A percentile compares a stretch with the other conserved stretches of the same genome.
Evolutionary conservation across 306 rosid genomes (phyloP).

Genomic region (Neltuma alba): DNA sequence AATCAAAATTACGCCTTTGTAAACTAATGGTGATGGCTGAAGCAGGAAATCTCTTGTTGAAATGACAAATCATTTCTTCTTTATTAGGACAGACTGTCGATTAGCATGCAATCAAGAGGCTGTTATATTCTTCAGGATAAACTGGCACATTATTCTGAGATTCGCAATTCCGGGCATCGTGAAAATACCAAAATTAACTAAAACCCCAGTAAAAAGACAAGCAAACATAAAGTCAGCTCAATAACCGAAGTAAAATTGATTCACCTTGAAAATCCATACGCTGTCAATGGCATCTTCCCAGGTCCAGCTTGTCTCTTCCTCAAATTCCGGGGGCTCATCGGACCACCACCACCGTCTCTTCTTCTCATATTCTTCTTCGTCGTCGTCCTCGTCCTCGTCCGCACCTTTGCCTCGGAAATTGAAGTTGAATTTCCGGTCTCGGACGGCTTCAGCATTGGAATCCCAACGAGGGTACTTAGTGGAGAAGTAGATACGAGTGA

Average conservation of each 20-base stretch:
- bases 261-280: conserved; percentile 83
- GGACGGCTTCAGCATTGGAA: conserved; percentile 69
- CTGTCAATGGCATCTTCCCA: conserved; percentile 57
- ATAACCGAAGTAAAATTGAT: neutral
- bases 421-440: conserved; percentile 55
- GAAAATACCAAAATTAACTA: too few species aligned
- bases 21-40: neutral
- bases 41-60: neutral
- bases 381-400: conserved; percentile 31
- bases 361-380: conserved; percentile 42
- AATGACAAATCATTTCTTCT: neutral
- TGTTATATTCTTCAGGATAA: neutral
- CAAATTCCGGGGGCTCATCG: conserved; percentile 49
- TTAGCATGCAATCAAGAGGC: neutral
- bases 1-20: neutral
- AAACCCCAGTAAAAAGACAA: neutral
- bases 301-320: conserved; percentile 49
- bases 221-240: neutral
- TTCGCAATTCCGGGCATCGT: conserved; percentile 6
- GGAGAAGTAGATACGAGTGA: conserved; percentile 45
- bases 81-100: neutral
- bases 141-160: neutral
- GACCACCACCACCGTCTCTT: conserved; percentile 94
- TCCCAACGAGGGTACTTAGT: conserved; percentile 73
- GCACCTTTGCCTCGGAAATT: conserved; percentile 38